A percentile compares a stretch with the other conserved stretches of the same genome.
These are phyloP conservation scores for Penicillium samsonianum DNA, from an alignment of 495 filamentous ascomycete genomes.

Conservation along the genomic window DNA sequence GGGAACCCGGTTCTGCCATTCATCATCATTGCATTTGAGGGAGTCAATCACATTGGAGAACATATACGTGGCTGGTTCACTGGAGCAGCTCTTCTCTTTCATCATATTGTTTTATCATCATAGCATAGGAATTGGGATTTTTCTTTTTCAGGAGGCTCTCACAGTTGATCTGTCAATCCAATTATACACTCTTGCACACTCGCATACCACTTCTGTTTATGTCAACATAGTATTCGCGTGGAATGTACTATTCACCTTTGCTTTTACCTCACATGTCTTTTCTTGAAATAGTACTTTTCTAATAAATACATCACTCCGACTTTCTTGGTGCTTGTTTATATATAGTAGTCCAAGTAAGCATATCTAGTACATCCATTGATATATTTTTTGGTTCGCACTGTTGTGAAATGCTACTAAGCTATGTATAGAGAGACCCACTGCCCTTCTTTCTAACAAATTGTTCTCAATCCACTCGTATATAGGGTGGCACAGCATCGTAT, in stretches of 20 bases:
- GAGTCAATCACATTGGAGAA: constrained; percentile 29
- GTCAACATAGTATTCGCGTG: not conserved
- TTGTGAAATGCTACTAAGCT: no score
- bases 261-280: not conserved
- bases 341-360: not conserved
- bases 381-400: no score
- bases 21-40: constrained; percentile 29
- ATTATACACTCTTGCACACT: not conserved
- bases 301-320: not conserved
- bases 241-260: not conserved
- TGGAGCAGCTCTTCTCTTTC: constrained; percentile 19
- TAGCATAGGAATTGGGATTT: constrained; percentile 4
- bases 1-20: constrained; percentile 17
- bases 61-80: constrained; percentile 32
- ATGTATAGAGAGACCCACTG: no score
- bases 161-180: constrained; percentile 17
- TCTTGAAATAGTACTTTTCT: not conserved
- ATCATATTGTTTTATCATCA: constrained; percentile 17
- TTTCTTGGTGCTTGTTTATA: not conserved
- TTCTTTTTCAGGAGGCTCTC: constrained; percentile 10
- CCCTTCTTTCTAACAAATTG: no score
- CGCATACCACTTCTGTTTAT: not conserved
- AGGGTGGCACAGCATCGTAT: no score
- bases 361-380: no score
- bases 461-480: no score